A percentile compares a stretch with the other conserved stretches of the same genome.
Evolutionary conservation across 2,329 filamentous ascomycete genomes (phyloP).

Genomic region (Sporothrix humicola): DNA sequence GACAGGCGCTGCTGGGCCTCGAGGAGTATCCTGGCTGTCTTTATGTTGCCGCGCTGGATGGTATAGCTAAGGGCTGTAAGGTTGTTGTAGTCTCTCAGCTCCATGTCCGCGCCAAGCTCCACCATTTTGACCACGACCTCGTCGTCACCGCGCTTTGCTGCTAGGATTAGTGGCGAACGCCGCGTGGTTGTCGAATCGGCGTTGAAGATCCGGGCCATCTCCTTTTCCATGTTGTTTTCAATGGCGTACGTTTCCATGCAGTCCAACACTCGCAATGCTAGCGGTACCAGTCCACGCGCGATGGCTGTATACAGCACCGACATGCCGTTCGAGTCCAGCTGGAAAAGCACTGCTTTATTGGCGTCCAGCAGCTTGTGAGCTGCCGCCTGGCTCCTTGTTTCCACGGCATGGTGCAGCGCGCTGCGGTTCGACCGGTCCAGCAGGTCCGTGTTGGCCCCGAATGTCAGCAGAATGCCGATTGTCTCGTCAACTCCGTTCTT

Average conservation of each 20-base stretch:
- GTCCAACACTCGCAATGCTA: neutral
- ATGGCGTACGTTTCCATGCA: neutral
- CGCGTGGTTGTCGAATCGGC: neutral
- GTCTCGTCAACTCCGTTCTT: slow-evolving; percentile 2
- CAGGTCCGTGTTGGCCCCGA: slow-evolving; percentile 10
- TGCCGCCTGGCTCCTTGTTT: neutral
- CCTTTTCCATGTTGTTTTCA: neutral
- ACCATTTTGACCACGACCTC: slow-evolving; percentile 9
- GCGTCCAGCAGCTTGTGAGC: slow-evolving; percentile 3
- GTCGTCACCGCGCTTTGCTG: neutral
- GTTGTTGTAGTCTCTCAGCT: slow-evolving; percentile 3
- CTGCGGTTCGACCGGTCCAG: slow-evolving; percentile 7
- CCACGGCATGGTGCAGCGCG: slow-evolving; percentile 18
- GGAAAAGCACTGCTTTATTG: slow-evolving; percentile 16
- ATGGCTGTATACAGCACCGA: slow-evolving; percentile 11
- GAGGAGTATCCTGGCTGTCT: neutral
- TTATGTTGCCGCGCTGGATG: neutral
- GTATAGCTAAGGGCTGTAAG: neutral
- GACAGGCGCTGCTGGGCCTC: neutral
- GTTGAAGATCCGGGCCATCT: slow-evolving; percentile 5
- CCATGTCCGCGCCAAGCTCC: slow-evolving; percentile 9
- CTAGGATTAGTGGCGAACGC: neutral
- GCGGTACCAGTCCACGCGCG: neutral
- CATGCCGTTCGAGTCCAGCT: neutral
- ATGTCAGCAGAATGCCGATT: neutral